Conservation (phyloP, 2,329 filamentous ascomycete species). For the Claviceps africana region DNA sequence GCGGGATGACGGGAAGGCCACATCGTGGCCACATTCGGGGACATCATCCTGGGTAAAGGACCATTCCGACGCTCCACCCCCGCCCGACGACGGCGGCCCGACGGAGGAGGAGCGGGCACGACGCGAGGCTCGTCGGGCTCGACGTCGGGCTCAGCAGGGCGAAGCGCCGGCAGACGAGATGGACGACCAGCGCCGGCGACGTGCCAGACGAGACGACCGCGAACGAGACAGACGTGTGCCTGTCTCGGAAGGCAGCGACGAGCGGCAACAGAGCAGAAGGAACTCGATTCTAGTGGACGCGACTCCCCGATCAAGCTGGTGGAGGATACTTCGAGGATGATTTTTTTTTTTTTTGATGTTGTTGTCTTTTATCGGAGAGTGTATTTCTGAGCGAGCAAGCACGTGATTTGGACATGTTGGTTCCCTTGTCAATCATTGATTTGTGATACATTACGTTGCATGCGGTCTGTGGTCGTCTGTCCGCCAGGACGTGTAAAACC, state of each 20-base stretch:
- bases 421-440: not conserved
- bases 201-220: slow-evolving; percentile 30
- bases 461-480: too few relatives aligned
- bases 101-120: slow-evolving; percentile 34
- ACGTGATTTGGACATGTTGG: not conserved
- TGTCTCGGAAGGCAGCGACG: slow-evolving; percentile 30
- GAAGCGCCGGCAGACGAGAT: slow-evolving; percentile 28
- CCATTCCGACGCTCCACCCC: slow-evolving; percentile 46
- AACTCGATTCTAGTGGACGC: slow-evolving; percentile 29
- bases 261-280: slow-evolving; percentile 27
- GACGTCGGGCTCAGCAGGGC: slow-evolving; percentile 29
- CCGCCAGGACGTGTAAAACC: too few relatives aligned
- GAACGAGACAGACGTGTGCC: slow-evolving; percentile 17
- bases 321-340: slow-evolving; percentile 39
- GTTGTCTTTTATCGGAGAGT: not conserved
- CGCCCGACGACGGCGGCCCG: slow-evolving; percentile 29
- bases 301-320: slow-evolving; percentile 43
- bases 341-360: not conserved
- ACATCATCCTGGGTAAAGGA: slow-evolving; percentile 55
- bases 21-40: slow-evolving; percentile 47
- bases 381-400: not conserved
- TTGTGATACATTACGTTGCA: too few relatives aligned
- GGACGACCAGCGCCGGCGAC: slow-evolving; percentile 30
- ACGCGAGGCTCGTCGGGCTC: slow-evolving; percentile 32
- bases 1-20: slow-evolving; percentile 23